Evolutionary conservation across 148 eudicot genomes (phyloP).

Genomic region (Cornus florida): DNA sequence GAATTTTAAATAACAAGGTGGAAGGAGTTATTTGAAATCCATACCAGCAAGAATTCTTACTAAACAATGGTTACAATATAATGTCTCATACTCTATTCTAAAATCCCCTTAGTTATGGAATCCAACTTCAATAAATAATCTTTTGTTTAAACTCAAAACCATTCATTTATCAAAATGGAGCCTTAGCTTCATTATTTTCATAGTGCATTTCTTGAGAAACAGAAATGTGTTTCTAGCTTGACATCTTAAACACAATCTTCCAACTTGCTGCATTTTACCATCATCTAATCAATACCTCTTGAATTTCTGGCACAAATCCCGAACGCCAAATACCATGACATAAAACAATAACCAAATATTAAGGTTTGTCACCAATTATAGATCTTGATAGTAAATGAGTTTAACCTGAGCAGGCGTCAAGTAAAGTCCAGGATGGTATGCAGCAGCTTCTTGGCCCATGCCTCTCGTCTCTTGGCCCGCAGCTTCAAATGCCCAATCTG

Average conservation of each 20-base stretch:
- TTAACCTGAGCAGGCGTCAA: slow-evolving; percentile 86
- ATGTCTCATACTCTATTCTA: no score
- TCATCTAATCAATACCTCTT: background rate
- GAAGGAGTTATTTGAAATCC: no score
- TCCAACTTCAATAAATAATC: no score
- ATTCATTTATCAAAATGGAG: no score
- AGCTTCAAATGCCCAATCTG: slow-evolving; percentile 99
- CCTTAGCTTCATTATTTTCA: background rate
- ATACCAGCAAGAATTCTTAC: no score
- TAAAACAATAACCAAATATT: background rate
- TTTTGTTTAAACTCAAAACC: no score
- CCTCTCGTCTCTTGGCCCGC: slow-evolving; percentile 95
- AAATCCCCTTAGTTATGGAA: no score
- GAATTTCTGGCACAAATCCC: background rate
- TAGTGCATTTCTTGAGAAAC: background rate
- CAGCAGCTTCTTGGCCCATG: slow-evolving; percentile 90
- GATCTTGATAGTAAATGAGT: background rate
- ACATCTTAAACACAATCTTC: no score
- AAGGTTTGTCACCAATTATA: background rate
- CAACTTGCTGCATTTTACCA: no score
- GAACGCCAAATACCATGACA: background rate
- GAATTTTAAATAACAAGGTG: no score
- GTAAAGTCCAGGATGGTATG: slow-evolving; percentile 83
- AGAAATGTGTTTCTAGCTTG: background rate
- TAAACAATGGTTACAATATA: no score